Evolutionary conservation across 1,284 basidiomycete species (phyloP), one percentile per base, ranked within the genome.

Genomic region (Ustilago curta): DNA sequence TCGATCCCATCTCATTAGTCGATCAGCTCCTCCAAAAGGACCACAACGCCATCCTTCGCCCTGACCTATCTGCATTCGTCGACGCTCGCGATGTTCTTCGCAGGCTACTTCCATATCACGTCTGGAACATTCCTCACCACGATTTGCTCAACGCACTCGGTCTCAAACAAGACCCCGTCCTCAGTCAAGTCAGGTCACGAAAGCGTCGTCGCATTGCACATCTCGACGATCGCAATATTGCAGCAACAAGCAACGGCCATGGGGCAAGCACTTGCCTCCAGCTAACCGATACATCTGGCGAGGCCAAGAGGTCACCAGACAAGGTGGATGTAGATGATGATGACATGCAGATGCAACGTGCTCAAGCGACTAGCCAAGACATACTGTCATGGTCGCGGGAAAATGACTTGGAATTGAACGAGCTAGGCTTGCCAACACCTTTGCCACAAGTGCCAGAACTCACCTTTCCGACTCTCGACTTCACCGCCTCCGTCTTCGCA

Each of bases 101-200:
- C 5, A 56, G 83, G 5, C 65, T 84, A 9, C 52, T 84, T 29
- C 83, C 83, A 2, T 84, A 80, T 49, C 83, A 84, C 39, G 79
- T 84, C 35, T 84, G 75, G 75, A 75, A 82, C 62, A 74, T 82
- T 2, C 76, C 79, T 4, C 77, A 82, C 37, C 64, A 70, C 39
- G 83, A 83, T 45, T 51, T 83, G 23, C 55, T 77, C 16, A 51
- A 55, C 12, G 49, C 66, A 6, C 31, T 73, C 3, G 70, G 40
- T 16, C 23, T 67, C 32, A 59, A 54, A 14, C 40, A 69, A 8
- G 73, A 76, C 31, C 73, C 73, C 4, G 59, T 76, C 12, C 61
- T 58, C 16, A 60, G 52, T 27, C 53, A 61, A 19, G 52, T 67
- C 42, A 58, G 75, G 27, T 32, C 23, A 14, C 59, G 62, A 18